Evolutionary conservation across 2,329 filamentous ascomycete genomes (phyloP).

Genomic region (Myotisia sp.): DNA sequence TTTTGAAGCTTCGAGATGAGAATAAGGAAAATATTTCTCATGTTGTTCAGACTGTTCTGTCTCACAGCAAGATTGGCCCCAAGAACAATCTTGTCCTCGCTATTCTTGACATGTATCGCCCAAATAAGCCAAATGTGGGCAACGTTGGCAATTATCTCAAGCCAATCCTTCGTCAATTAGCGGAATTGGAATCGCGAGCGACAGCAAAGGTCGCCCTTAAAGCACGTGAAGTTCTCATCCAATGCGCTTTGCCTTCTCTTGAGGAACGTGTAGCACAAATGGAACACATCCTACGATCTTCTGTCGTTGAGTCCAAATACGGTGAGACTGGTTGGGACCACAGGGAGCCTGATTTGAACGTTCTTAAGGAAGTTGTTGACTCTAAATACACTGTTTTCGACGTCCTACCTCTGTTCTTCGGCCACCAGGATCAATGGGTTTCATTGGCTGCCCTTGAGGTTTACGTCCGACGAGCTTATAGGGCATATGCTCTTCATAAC

Average conservation of each 20-base stretch:
- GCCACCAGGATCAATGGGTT: slow-evolving; percentile 86
- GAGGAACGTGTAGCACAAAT: slow-evolving; percentile 92
- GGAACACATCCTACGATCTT: slow-evolving; percentile 94
- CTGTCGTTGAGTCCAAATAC: slow-evolving; percentile 91
- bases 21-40: slow-evolving; percentile 82
- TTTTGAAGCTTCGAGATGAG: slow-evolving; percentile 85
- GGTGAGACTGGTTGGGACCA: slow-evolving; percentile 96
- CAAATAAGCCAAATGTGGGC: slow-evolving; percentile 80
- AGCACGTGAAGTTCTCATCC: slow-evolving; percentile 91
- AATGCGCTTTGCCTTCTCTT: slow-evolving; percentile 87
- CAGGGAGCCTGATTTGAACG: slow-evolving; percentile 72
- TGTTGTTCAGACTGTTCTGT: slow-evolving; percentile 79
- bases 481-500: slow-evolving; percentile 80
- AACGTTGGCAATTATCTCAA: slow-evolving; percentile 83
- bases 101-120: slow-evolving; percentile 84
- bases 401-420: slow-evolving; percentile 88
- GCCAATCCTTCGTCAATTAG: slow-evolving; percentile 65
- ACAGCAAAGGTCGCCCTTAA: slow-evolving; percentile 95
- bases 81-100: slow-evolving; percentile 92
- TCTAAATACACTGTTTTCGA: slow-evolving; percentile 98
- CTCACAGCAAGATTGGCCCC: slow-evolving; percentile 77
- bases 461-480: slow-evolving; percentile 90
- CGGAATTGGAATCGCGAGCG: slow-evolving; percentile 72
- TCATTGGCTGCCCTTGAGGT: slow-evolving; percentile 86
- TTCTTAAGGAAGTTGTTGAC: slow-evolving; percentile 95